Evolutionary conservation across 306 rosid genomes (phyloP).

Genomic region (Vachellia pachyceras): DNA sequence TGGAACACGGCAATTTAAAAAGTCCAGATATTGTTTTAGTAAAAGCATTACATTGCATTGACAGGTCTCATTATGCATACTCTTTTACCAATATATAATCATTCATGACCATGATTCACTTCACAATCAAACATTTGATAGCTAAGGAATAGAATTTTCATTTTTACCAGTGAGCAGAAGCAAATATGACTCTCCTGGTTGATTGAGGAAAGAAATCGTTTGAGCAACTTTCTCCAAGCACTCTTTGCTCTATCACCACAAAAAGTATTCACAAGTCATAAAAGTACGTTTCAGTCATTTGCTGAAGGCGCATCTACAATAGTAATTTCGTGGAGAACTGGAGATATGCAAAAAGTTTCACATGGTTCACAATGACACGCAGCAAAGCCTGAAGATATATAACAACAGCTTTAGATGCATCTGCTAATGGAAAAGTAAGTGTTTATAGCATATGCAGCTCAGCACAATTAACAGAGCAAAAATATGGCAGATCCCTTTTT

Average conservation of each 20-base stretch:
- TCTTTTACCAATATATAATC: background rate
- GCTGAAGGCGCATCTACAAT: background rate
- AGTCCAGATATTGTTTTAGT: background rate
- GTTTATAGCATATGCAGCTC: constrained; percentile 22
- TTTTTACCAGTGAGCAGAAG: constrained; percentile 85
- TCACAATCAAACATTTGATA: background rate
- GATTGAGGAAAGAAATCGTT: constrained; percentile 68
- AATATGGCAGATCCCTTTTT: constrained; percentile 5
- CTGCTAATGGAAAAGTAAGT: background rate
- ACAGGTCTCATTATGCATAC: constrained; percentile 19
- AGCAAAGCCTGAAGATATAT: background rate
- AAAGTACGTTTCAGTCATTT: background rate
- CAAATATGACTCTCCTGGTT: constrained; percentile 59
- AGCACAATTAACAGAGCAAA: constrained; percentile 6
- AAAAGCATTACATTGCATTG: constrained; percentile 9
- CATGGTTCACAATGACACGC: constrained; percentile 12
- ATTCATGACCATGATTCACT: background rate
- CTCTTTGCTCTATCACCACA: constrained; percentile 75
- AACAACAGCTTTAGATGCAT: constrained; percentile 18
- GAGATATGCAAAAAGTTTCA: background rate
- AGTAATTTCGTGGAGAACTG: background rate
- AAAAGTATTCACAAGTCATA: constrained; percentile 7
- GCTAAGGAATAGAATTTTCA: constrained; percentile 7
- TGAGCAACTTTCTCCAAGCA: constrained; percentile 84
- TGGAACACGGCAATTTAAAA: constrained; percentile 11